phyloP scores from a whole-genome alignment of 441 rosid genomes.

The Mallotus japonicus region DNA sequence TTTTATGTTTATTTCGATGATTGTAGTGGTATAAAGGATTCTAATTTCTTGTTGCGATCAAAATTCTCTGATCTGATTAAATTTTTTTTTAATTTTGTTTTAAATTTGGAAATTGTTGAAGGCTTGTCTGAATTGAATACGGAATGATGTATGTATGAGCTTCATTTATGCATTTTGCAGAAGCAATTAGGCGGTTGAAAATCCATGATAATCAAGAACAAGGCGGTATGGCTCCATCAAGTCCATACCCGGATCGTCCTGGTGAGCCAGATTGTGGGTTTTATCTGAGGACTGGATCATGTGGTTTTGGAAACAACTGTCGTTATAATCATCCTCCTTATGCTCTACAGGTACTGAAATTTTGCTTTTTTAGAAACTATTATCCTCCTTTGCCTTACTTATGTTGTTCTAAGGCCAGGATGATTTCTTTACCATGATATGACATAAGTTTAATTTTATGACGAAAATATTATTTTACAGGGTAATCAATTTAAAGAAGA shows the following conservation, averaged over 20 bases:
- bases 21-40: background rate
- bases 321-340: constrained; percentile 76
- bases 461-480: constrained; percentile 27
- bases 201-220: constrained; percentile 41
- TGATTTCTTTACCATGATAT: background rate
- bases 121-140: background rate
- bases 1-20: background rate
- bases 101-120: background rate
- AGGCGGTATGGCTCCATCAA: constrained; percentile 33
- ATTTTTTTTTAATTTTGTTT: too few species aligned
- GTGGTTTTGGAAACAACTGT: constrained; percentile 77
- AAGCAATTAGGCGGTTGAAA: constrained; percentile 51
- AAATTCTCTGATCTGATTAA: background rate
- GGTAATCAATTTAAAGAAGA: constrained; percentile 49
- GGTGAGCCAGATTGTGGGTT: constrained; percentile 74
- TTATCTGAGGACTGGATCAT: constrained; percentile 72
- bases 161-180: constrained; percentile 31
- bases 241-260: constrained; percentile 78
- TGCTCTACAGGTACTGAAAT: constrained; percentile 43
- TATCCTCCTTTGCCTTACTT: background rate
- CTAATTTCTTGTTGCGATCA: background rate
- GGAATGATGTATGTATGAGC: background rate
- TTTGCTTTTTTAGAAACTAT: background rate
- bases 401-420: background rate
- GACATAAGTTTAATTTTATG: background rate